These are phyloP conservation scores for Trichophyton schoenleinii DNA, from an alignment of 2,329 filamentous ascomycete genomes.

Conservation along the genomic window DNA sequence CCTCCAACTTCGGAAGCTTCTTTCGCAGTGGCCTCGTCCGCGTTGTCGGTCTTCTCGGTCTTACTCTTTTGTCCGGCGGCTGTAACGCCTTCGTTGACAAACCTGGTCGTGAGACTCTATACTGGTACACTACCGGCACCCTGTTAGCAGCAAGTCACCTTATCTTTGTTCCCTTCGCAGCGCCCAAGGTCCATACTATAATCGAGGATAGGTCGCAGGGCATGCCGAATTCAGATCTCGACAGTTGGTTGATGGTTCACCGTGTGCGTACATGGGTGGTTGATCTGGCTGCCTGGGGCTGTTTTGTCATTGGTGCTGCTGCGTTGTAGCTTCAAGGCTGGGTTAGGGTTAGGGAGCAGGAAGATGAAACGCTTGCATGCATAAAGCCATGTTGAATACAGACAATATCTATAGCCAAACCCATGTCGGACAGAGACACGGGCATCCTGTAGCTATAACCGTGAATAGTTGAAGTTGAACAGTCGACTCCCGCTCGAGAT, in stretches of 20 bases:
- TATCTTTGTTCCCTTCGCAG: constrained; percentile 11
- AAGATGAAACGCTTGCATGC: too few relatives aligned
- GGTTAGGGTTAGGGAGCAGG: too few relatives aligned
- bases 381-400: too few relatives aligned
- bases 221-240: constrained; percentile 5
- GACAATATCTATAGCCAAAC: too few relatives aligned
- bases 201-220: constrained; percentile 6
- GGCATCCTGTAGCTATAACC: too few relatives aligned
- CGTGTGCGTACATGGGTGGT: constrained; percentile 9
- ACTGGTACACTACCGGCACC: constrained; percentile 6
- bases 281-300: constrained; percentile 11
- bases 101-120: not conserved
- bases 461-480: too few relatives aligned
- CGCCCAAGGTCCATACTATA: constrained; percentile 8
- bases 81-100: not conserved
- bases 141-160: constrained; percentile 10
- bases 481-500: too few relatives aligned
- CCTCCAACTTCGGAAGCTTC: constrained; percentile 33
- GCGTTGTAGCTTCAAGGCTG: too few relatives aligned
- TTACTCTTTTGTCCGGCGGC: constrained; percentile 1
- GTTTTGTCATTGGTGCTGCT: not conserved
- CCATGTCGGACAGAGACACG: too few relatives aligned
- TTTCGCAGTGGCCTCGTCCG: constrained; percentile 25
- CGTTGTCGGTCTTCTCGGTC: constrained; percentile 7
- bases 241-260: constrained; percentile 12